Conservation (phyloP, 352 stramenopile genomes). For the Globisporangium iwayamae region DNA sequence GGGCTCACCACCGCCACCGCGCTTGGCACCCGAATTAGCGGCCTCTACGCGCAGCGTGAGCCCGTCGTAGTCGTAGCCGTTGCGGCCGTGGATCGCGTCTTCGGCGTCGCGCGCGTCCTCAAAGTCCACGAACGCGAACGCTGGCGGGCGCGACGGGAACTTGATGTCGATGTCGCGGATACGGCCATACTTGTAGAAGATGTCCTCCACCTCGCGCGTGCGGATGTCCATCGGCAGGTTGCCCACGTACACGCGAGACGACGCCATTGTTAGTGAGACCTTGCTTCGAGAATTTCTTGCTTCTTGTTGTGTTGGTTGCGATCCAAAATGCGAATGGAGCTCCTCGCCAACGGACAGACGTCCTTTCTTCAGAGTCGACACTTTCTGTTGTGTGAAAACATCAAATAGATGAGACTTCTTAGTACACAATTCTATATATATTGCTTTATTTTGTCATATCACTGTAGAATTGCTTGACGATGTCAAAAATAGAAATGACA, state of each 20-base stretch:
- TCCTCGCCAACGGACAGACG: conserved; percentile 5
- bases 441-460: not conserved
- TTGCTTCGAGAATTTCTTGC: not conserved
- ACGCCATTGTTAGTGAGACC: conserved; percentile 24
- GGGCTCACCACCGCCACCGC: conserved; percentile 10
- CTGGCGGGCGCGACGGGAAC: conserved; percentile 51
- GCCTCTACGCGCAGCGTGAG: conserved; percentile 53
- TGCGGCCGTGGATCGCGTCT: conserved; percentile 47
- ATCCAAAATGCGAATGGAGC: conserved; percentile 8
- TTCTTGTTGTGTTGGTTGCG: conserved; percentile 2
- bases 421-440: not conserved
- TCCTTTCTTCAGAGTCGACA: not conserved
- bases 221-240: conserved; percentile 74
- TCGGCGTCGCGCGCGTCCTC: conserved; percentile 66
- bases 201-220: conserved; percentile 69
- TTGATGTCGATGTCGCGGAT: conserved; percentile 69
- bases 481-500: not conserved
- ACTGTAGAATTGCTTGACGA: not conserved
- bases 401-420: not conserved
- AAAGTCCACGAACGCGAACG: conserved; percentile 77
- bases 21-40: conserved; percentile 33
- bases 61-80: conserved; percentile 61
- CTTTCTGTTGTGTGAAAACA: not conserved
- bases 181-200: conserved; percentile 73
- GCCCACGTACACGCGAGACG: conserved; percentile 58